phyloP scores from a whole-genome alignment of 352 stramenopile genomes.

The Phytophthora fragariae region DNA sequence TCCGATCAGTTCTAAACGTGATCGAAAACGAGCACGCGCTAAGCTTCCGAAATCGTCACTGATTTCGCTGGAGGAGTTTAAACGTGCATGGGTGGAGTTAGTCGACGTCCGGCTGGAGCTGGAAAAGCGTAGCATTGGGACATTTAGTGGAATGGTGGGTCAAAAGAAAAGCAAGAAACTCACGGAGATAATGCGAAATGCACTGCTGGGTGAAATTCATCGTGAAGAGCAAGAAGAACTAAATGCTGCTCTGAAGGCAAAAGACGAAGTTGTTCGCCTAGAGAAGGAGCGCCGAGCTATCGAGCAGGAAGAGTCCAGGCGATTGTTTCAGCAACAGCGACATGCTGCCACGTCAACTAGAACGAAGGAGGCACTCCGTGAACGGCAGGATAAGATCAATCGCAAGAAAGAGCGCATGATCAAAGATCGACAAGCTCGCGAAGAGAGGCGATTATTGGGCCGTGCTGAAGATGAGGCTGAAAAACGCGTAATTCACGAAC shows the following conservation, averaged over 20 bases:
- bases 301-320: slow-evolving; percentile 56
- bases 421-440: slow-evolving; percentile 63
- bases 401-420: slow-evolving; percentile 65
- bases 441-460: slow-evolving; percentile 58
- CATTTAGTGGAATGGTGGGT: background rate
- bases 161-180: slow-evolving; percentile 29
- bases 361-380: slow-evolving; percentile 67
- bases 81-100: slow-evolving; percentile 58
- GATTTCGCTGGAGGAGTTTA: slow-evolving; percentile 66
- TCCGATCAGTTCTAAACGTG: slow-evolving; percentile 15
- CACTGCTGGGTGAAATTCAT: slow-evolving; percentile 49
- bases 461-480: slow-evolving; percentile 50
- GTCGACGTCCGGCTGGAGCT: slow-evolving; percentile 58
- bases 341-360: slow-evolving; percentile 57
- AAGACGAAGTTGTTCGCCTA: slow-evolving; percentile 59
- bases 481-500: slow-evolving; percentile 54
- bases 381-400: slow-evolving; percentile 71
- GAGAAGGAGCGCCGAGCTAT: slow-evolving; percentile 54
- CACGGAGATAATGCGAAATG: slow-evolving; percentile 35
- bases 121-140: slow-evolving; percentile 38
- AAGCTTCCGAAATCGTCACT: slow-evolving; percentile 47
- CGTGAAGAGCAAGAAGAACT: slow-evolving; percentile 62
- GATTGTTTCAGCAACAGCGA: slow-evolving; percentile 57
- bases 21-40: slow-evolving; percentile 26
- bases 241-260: slow-evolving; percentile 51